A percentile compares a stretch with the other conserved stretches of the same genome.
Evolutionary conservation across 768 basidiomycete genomes (phyloP).

Genomic region (Boletus tylopilopsis): DNA sequence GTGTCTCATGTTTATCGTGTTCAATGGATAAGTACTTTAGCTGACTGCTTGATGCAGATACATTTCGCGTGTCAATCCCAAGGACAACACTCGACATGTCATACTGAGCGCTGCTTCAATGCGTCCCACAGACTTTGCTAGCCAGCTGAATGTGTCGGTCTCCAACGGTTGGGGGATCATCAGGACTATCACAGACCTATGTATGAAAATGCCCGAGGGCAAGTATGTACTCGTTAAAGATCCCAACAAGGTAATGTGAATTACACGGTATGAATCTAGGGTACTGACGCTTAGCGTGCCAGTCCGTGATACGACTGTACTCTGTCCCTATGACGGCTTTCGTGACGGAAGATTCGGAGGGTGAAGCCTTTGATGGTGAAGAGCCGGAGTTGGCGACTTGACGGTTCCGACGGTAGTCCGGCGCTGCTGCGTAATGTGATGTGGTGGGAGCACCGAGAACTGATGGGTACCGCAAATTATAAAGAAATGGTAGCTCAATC

Average conservation of each 20-base stretch:
- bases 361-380: constrained; percentile 39
- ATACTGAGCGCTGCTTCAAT: constrained; percentile 93
- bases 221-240: constrained; percentile 98
- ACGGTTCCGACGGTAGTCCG: constrained; percentile 6
- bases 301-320: constrained; percentile 95
- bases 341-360: constrained; percentile 75
- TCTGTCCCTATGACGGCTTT: constrained; percentile 88
- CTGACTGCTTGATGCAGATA: constrained; percentile 52
- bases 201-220: constrained; percentile 96
- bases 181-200: constrained; percentile 88
- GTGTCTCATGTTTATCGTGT: constrained; percentile 26
- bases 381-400: constrained; percentile 36
- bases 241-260: constrained; percentile 81
- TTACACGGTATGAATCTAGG: neutral
- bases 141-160: constrained; percentile 91
- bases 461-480: neutral
- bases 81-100: constrained; percentile 93
- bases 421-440: neutral
- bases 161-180: constrained; percentile 99
- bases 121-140: constrained; percentile 92
- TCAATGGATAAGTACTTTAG: neutral
- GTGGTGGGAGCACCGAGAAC: neutral
- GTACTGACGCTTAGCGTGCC: constrained; percentile 14
- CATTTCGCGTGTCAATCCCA: constrained; percentile 90
- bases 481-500: neutral